These are phyloP conservation scores for Lachancea kluyveri DNA, from an alignment of 805 yeast genomes.

Conservation along the genomic window DNA sequence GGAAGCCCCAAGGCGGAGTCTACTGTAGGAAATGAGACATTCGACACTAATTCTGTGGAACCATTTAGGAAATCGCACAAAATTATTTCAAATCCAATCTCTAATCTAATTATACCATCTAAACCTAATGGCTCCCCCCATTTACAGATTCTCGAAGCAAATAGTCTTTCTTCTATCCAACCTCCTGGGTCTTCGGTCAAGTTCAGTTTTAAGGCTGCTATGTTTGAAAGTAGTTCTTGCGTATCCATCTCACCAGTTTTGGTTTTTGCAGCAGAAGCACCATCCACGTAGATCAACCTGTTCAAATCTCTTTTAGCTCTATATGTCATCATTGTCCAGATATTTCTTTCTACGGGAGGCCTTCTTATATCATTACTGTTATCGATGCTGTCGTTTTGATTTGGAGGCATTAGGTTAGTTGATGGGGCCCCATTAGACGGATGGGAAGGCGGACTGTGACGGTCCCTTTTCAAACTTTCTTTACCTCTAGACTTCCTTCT, in stretches of 20 bases:
- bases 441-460: constrained; percentile 1
- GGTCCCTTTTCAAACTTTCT: constrained; percentile 9
- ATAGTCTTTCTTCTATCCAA: constrained; percentile 35
- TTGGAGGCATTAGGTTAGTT: neutral
- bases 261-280: constrained; percentile 62
- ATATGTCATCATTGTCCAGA: constrained; percentile 36
- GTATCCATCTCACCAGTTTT: constrained; percentile 57
- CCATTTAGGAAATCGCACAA: constrained; percentile 48
- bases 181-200: constrained; percentile 17
- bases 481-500: constrained; percentile 20
- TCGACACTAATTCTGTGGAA: constrained; percentile 42
- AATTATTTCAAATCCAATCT: constrained; percentile 56
- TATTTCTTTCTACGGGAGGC: constrained; percentile 5
- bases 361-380: constrained; percentile 1
- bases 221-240: constrained; percentile 38
- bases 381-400: neutral
- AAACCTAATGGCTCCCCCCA: constrained; percentile 50
- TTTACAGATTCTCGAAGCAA: constrained; percentile 46
- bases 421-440: constrained; percentile 1
- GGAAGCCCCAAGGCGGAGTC: constrained; percentile 38
- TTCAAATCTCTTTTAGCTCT: constrained; percentile 41
- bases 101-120: constrained; percentile 54
- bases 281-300: constrained; percentile 50
- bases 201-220: constrained; percentile 13
- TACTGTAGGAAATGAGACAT: constrained; percentile 34